Evolutionary conservation across 2,329 filamentous ascomycete species (phyloP), one percentile per base, ranked within the genome.

Genomic region (Harringtonia lauricola): DNA sequence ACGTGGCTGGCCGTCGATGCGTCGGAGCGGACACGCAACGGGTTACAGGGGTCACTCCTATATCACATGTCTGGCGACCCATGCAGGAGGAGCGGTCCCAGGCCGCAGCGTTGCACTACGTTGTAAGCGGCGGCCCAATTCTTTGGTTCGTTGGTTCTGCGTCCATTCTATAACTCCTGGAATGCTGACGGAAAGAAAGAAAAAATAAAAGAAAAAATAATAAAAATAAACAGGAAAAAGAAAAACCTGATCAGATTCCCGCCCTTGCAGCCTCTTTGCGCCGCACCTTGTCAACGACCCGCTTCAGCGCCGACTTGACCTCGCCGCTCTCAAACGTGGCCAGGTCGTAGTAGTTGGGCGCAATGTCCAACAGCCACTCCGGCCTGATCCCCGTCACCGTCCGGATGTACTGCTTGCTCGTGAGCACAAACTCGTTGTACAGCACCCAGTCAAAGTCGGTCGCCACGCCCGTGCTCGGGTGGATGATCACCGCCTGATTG

Each of bases 371-470:
- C 15, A 98, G 68, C 92, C 92, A 98, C 64, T 98, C 92, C 1
- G 90, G 86, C 60, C 86, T 84, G 44, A 98, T 83, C 26, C 85
- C 81, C 13, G 89, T 96, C 39, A 95, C 87, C 1, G 87, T 95
- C 45, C 94, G 79, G 55, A 98, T 90, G 62, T 95, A 98, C 67
- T 96, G 94, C 75, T 98, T 95, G 42, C 85, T 92, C 1, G 92
- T 98, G 44, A 98, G 76, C 13, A 98, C 92, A 58, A 96, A 98
- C 60, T 98, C 94, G 57, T 96, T 95, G 66, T 98, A 98, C 22
- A 98, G 69, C 22, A 98, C 86, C 92, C 92, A 98, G 53, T 98
- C 92, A 53, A 82, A 86, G 47, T 95, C 89, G 46, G 87, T 81
- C 41, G 80, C 77, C 19, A 98, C 72, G 28, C 95, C 89, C 1